Percentiles rank a stretch among this genome's conserved stretches.
Evolutionary conservation across 2,329 filamentous ascomycete species (phyloP).

Genomic region (Fusarium pseudoanthophilum): DNA sequence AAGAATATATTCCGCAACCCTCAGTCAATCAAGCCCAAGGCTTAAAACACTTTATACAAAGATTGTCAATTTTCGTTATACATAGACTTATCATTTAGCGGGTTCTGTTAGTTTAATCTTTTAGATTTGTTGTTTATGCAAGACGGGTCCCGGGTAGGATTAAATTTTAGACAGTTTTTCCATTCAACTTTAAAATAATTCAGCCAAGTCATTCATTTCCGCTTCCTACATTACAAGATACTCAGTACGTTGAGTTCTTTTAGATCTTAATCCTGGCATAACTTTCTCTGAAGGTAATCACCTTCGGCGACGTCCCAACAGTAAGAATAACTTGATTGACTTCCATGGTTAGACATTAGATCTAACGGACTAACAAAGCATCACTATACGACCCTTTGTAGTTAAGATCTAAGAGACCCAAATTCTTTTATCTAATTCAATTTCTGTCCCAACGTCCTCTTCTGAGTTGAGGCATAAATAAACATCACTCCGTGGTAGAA

Average conservation of each 20-base stretch:
- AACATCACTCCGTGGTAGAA: not conserved
- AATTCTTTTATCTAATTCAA: too few relatives aligned
- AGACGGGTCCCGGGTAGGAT: not conserved
- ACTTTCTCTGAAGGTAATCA: too few relatives aligned
- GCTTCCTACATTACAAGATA: too few relatives aligned
- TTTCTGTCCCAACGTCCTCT: not conserved
- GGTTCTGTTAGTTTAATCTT: not conserved
- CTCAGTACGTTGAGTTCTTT: too few relatives aligned
- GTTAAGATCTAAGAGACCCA: too few relatives aligned
- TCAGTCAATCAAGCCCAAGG: slow-evolving; percentile 44
- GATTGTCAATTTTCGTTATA: not conserved
- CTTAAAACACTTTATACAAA: not conserved
- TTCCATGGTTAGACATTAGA: fast-evolving
- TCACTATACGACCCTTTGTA: too few relatives aligned
- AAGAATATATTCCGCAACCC: slow-evolving; percentile 54
- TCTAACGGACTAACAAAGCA: too few relatives aligned
- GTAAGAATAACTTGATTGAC: fast-evolving
- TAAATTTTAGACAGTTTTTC: fast-evolving
- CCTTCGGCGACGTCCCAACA: too few relatives aligned
- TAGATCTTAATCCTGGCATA: too few relatives aligned
- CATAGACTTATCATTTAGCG: not conserved
- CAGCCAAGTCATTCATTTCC: too few relatives aligned
- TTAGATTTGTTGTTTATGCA: not conserved
- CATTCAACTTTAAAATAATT: too few relatives aligned
- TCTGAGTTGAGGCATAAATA: not conserved